These are phyloP conservation scores for Calonectria leucothoes DNA, from an alignment of 2,329 filamentous ascomycete species.

Conservation along the genomic window DNA sequence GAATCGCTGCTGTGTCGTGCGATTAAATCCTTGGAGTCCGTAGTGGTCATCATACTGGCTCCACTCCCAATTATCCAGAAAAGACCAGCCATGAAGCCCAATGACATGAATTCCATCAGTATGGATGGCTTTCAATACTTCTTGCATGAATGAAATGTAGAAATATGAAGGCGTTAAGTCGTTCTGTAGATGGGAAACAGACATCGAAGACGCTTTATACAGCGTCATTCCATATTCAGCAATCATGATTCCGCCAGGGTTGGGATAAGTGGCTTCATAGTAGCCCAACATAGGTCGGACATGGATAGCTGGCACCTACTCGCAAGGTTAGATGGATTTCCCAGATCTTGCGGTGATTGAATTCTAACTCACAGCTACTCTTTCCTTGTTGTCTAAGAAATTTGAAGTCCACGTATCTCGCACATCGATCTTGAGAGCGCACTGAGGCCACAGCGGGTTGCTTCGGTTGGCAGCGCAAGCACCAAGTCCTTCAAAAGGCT, in stretches of 20 bases:
- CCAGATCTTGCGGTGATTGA: too few species aligned
- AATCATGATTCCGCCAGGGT: not conserved
- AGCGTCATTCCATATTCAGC: not conserved
- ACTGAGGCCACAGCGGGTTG: not conserved
- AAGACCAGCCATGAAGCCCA: not conserved
- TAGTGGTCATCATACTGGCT: not conserved
- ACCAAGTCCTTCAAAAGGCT: not conserved
- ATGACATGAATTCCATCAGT: not conserved
- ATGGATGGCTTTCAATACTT: not conserved
- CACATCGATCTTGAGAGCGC: not conserved
- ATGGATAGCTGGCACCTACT: not conserved
- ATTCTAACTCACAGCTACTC: not conserved
- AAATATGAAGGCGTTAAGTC: not conserved
- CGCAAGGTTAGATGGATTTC: not conserved
- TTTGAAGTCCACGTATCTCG: not conserved
- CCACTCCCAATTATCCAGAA: conserved; percentile 1
- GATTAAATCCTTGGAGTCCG: not conserved
- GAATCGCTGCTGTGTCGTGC: not conserved
- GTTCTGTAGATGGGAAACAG: not conserved
- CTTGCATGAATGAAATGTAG: not conserved
- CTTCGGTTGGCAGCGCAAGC: not conserved
- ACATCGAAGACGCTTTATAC: not conserved
- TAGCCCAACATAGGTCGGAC: not conserved
- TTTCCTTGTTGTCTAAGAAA: not conserved
- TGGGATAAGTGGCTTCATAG: not conserved